phyloP scores from a whole-genome alignment of 1,139 yeast genomes.

The Hemisphaericaspora lyxosophila region DNA sequence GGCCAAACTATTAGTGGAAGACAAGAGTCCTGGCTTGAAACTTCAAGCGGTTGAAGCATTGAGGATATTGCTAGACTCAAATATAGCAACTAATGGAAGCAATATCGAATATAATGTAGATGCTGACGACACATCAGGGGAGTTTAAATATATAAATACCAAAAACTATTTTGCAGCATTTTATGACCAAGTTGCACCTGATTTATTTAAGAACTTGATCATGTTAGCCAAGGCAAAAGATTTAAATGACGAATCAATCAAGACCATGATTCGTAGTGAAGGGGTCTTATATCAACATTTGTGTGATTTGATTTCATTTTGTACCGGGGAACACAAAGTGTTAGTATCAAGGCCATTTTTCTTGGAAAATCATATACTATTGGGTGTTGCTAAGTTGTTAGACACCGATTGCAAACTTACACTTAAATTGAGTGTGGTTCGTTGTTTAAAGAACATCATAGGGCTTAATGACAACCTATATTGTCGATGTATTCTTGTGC shows the following conservation, averaged over 20 bases:
- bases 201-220: constrained; percentile 53
- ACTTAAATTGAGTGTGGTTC: constrained; percentile 61
- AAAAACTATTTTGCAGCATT: constrained; percentile 58
- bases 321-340: constrained; percentile 63
- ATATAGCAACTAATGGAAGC: constrained; percentile 25
- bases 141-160: constrained; percentile 43
- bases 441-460: constrained; percentile 63
- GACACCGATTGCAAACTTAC: constrained; percentile 42
- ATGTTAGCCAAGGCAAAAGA: constrained; percentile 18
- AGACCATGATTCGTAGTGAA: constrained; percentile 21
- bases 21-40: constrained; percentile 69
- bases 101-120: constrained; percentile 5
- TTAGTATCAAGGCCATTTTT: constrained; percentile 59
- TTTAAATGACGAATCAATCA: background rate
- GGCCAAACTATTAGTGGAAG: constrained; percentile 61
- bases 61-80: constrained; percentile 67
- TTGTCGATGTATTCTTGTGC: constrained; percentile 54
- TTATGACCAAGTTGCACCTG: constrained; percentile 61
- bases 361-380: constrained; percentile 52
- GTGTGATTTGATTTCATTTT: constrained; percentile 68
- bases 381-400: constrained; percentile 51
- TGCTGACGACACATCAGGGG: constrained; percentile 13
- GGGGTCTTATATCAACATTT: constrained; percentile 58
- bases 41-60: constrained; percentile 85
- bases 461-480: constrained; percentile 62